phyloP scores from a whole-genome alignment of 495 filamentous ascomycete genomes.

The Penicillium longicatenatum region DNA sequence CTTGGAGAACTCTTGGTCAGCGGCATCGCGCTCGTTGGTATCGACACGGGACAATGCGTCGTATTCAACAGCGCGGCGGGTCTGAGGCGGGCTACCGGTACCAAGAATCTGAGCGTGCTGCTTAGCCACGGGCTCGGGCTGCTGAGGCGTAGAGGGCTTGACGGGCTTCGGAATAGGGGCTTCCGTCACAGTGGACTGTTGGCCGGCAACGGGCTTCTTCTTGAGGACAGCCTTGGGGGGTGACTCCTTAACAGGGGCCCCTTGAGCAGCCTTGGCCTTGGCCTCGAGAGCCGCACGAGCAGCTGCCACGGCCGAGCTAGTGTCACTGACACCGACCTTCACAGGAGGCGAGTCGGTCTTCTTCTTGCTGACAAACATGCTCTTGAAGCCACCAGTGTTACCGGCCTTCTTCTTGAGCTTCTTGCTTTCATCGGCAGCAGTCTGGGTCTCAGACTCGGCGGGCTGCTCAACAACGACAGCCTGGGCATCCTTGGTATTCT shows the following conservation, averaged over 20 bases:
- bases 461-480: conserved; percentile 25
- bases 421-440: conserved; percentile 33
- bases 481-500: conserved; percentile 22
- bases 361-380: conserved; percentile 50
- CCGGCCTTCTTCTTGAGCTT: conserved; percentile 52
- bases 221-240: conserved; percentile 27
- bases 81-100: conserved; percentile 45
- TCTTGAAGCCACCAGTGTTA: conserved; percentile 48
- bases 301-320: conserved; percentile 46
- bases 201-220: conserved; percentile 39
- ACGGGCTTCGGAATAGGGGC: conserved; percentile 8
- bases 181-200: conserved; percentile 16
- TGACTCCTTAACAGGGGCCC: conserved; percentile 21
- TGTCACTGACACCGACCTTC: conserved; percentile 38
- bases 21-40: conserved; percentile 64
- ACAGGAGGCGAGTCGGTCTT: conserved; percentile 36
- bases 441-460: conserved; percentile 25
- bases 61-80: conserved; percentile 49
- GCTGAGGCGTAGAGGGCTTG: conserved; percentile 2
- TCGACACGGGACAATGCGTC: conserved; percentile 62
- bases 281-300: conserved; percentile 53
- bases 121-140: conserved; percentile 24
- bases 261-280: conserved; percentile 43
- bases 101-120: conserved; percentile 14
- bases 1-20: conserved; percentile 72